These are phyloP conservation scores for Nicotiana otophora DNA, from an alignment of 257 asterid genomes.

Conservation along the genomic window DNA sequence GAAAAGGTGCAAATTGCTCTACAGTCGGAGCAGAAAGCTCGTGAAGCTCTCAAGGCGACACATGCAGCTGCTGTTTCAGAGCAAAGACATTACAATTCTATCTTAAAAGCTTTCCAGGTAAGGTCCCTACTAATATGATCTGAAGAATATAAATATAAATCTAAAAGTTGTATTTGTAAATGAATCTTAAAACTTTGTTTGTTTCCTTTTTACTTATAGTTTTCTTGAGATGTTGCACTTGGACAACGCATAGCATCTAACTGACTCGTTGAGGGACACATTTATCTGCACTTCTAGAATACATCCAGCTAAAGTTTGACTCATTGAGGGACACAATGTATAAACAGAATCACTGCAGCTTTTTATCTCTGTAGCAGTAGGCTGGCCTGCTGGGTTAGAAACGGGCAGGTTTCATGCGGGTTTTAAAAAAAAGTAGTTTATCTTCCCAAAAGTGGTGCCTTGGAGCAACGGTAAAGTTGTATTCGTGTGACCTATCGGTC, in stretches of 20 bases:
- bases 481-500: no score
- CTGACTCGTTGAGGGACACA: neutral
- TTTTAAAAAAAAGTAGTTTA: neutral
- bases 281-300: neutral
- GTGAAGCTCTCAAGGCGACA: slow-evolving; percentile 39
- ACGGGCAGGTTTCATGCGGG: neutral
- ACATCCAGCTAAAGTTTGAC: neutral
- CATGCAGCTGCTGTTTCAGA: slow-evolving; percentile 52
- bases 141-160: neutral
- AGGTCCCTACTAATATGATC: neutral
- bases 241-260: neutral
- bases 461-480: no score
- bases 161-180: neutral
- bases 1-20: slow-evolving; percentile 43
- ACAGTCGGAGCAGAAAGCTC: slow-evolving; percentile 42
- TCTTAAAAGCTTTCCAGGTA: slow-evolving; percentile 66
- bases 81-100: slow-evolving; percentile 54
- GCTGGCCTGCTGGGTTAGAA: no score
- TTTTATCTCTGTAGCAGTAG: neutral
- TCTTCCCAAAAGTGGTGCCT: neutral
- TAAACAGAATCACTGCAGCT: neutral
- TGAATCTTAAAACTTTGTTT: neutral
- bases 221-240: slow-evolving; percentile 1
- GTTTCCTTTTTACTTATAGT: neutral
- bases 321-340: neutral